Base-by-base conservation (phyloP, 345 rosid genomes). In the Mallotus nudiflorus region DNA sequence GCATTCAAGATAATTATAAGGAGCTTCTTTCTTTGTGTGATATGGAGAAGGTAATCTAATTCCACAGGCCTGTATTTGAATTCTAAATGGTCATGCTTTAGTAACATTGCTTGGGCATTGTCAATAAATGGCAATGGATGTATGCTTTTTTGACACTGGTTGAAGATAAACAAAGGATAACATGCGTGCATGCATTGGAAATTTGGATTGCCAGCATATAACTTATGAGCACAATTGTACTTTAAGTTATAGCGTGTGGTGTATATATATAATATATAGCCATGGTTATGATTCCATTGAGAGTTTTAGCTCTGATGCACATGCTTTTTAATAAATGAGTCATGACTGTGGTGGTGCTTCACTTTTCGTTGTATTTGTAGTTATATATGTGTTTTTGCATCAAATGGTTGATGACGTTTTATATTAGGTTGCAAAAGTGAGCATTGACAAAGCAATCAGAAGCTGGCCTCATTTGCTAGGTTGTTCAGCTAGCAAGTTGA, bases 381-480 rank as follows among this genome's bases (percentile, higher is more conserved):
- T 27, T 25, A 16, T 19, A 27, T n/a, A 9, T 68, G 31, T 48
- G 16, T 11, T 15, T 69, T 20, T 42, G 9, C 22, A 37, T 65
- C 6, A 59, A 16, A 20, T 56, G 16, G 22, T 25, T 44, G 58
- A 57, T 61, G 57, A 19, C 65, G 37, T 31, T 4, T 77, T 61
- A 48, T 49, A 49, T 50, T 77, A 93, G 97, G 88, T 91, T 37
- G 86, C 87, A 6, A 80, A 84, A 85, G 69, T 53, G 56, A 79
- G 77, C 40, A 69, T 86, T 37, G 86, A 91, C 74, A 80, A 65
- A 1, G 95, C 91, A 68, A 77, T 94, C 63, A 86, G 73, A 81
- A 77, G 89, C 73, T 91, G 91, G 94, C 98, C 98, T 77, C 83
- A 78, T 64, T 50, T 94, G 44, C 73, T 94, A 68, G 98, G 96